Base-by-base conservation (phyloP, 140 eudicot species). In the Erigeron philadelphicus region DNA sequence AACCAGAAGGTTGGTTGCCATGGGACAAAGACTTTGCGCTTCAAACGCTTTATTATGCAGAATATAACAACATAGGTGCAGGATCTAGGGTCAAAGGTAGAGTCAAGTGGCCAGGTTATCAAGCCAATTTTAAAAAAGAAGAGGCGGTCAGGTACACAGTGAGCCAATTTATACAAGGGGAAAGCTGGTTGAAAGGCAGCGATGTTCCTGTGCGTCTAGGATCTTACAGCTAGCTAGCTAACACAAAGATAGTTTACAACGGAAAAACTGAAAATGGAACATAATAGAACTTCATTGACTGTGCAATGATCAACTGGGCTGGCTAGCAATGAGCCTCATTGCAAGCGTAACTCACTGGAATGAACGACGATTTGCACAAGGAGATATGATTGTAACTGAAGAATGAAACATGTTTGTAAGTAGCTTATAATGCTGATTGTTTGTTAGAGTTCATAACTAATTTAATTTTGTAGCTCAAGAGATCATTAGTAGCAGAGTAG, bases 41-140 rank as follows among this genome's bases (percentile, higher is more conserved):
- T 50, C 46, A 70, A 16, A 84, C 84, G 13, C 59, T 84, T 40
- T 80, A 82, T 61, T 87, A 82, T 18, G 87, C 77, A 2, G 95
- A 87, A 71, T 84, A 77, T 72, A 70, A 40, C 10, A 87, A 87
- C 50, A 75, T 61, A 12, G 95, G 90, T 23, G 71, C 68, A 0
- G 95, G 95, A 15, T 73, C 90, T 15, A 71, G 59, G 21, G 64
- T 79, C 9, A 64, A 76, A 6, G 78, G 59, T n/a, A 72, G 95
- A 61, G 90, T 87, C 13, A 71, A 66, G 4, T 87, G 95, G 95
- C 43, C 67, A 7, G 90, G 95, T 61, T 84, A 79, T 67, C 84
- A 61, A 58, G 53, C 2, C 6, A 76, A 61, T 4, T 66, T 87
- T 6, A 79, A 73, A 61, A 64, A 72, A 45, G 71, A 74, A 11